Base-by-base conservation (phyloP, 2,329 filamentous ascomycete genomes). In the Talaromyces sp. region DNA sequence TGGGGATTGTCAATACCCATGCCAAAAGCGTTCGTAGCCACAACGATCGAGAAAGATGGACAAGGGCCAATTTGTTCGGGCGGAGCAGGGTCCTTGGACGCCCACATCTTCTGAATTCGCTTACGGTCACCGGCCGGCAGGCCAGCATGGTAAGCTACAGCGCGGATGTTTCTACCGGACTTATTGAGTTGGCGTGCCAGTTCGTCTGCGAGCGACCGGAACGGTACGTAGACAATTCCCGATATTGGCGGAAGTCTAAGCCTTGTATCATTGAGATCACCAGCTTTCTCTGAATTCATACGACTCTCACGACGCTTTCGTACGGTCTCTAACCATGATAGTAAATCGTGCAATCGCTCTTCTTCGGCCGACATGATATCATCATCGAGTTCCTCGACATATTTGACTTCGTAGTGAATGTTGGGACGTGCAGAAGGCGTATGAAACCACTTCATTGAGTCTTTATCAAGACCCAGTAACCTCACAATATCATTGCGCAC, bases 1-100 rank as follows among this genome's bases (percentile, higher is more conserved):
- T 96, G 90, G 61, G 95, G 88, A 77, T 97, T 97, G 77, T 98
- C 93, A 68, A 98, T 97, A 31, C 94, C 94, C 94, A 98, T 98
- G 2, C 94, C 94, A 72, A 98, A 98, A 0, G 94, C 94, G 1
- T 92, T 98, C 0, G 94, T 98, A 1, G 94, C 94, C 33, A 97
- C 93, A 67, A 98, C 94, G 58, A 98, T 88, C 75, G 95, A 93
- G 78, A 95, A 97, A 1, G 90, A 90, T 9, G 62, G 58, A 31
- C 85, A 83, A 74, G 68, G 61, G n/a, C 67, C 67, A 24, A 69
- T 68, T 14, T 70, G 67, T 37, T 68, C 60, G 54, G 66, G 47
- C 10, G 61, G 27, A 27, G 39, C 19, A 11, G 62, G 66, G n/a
- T 65, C 59, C 8, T 73, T 70, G 1, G 74, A 72, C 33, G 73